Evolutionary conservation across 306 rosid species (phyloP), one percentile per base, ranked within the genome.

Genomic region (Glycine tomentella): DNA sequence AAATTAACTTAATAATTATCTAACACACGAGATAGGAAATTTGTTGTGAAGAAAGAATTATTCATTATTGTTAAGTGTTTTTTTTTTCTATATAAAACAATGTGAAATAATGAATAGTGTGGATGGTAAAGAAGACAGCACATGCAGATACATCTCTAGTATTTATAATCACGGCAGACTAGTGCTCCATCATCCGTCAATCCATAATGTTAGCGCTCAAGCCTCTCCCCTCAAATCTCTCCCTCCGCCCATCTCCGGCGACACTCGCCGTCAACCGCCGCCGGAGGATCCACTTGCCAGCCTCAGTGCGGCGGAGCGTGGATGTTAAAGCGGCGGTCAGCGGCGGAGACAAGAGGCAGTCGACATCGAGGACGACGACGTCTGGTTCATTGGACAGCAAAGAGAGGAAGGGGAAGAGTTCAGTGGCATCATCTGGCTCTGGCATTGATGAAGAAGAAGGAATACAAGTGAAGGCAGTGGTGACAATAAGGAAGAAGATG

Each of bases 401-500:
- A 69, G 90, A 79, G n/a, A 78, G 38, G 14, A 76, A 33, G 16
- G 40, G 63, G 33, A 82, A 33, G 15, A 42, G 76, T 4, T 78
- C 90, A 17, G 16, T 61, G 83, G 11, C 25, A 10, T 46, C 46
- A 42, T 0, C 31, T 33, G 55, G 42, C 9, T 45, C 63, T 6
- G 7, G 67, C 9, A 25, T 25, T 25, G 31, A 25, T 25, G 31
- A 25, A 25, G 31, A 25, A 25, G 31, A 25, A 25, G 87, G 82
- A 77, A 85, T 89, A 17, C 62, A 86, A 58, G 97, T 93, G 77
- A 92, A 72, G 42, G 97, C 91, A 8, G 91, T 74, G 81, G 80
- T 91, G 42, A 89, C 83, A 6, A 89, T 95, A 84, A 89, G 93
- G 85, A 93, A 93, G 84, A 91, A 93, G 83, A 89, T 87, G 90